Evolutionary conservation across 2,329 filamentous ascomycete genomes (phyloP), one percentile per base, ranked within the genome.

Genomic region (Pleomassaria siparia): DNA sequence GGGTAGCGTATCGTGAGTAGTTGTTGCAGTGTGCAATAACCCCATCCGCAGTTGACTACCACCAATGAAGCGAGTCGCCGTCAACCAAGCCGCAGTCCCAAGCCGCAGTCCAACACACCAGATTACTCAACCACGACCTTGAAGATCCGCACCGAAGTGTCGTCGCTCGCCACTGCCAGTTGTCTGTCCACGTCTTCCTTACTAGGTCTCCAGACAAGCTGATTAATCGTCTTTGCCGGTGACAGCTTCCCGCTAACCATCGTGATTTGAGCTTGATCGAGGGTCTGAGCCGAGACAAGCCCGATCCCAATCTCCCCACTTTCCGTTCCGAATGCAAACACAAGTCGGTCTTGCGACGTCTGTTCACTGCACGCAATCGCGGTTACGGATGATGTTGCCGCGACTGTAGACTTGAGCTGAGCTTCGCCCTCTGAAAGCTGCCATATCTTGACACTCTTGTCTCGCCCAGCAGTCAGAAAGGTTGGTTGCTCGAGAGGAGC

Each of bases 401-500:
- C n/a, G 8, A 67, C 54, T 1, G 55, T 65, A 1, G 50, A 54
- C 40, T 60, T 63, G 4, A 68, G 48, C 5, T 56, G 40, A 4
- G 59, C 59, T 2, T 55, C 60, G 5, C 43, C 32, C 0, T 60
- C 61, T 0, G 30, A 22, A 4, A 76, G 46, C 35, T 65, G 65
- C 83, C 83, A 86, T 28, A 85, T 65, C 56, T 81, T 84, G 42
- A 95, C 85, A 21, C 79, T 80, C 74, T 95, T 97, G 71, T 99
- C 94, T 59, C 94, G 80, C 2, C 91, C 90, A 1, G 91, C 92
- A 0, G 94, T 99, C 11, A 88, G 87, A 70, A 99, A 99, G 22
- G 80, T 69, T 4, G 71, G 58, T 8, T 67, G 63, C 7, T 64
- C 63, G 2, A 62, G 55, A 0, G 57, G 41, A 1, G 87, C 85